These are phyloP conservation scores for Serendipita sp. DNA, from an alignment of 768 basidiomycete species.

Conservation along the genomic window DNA sequence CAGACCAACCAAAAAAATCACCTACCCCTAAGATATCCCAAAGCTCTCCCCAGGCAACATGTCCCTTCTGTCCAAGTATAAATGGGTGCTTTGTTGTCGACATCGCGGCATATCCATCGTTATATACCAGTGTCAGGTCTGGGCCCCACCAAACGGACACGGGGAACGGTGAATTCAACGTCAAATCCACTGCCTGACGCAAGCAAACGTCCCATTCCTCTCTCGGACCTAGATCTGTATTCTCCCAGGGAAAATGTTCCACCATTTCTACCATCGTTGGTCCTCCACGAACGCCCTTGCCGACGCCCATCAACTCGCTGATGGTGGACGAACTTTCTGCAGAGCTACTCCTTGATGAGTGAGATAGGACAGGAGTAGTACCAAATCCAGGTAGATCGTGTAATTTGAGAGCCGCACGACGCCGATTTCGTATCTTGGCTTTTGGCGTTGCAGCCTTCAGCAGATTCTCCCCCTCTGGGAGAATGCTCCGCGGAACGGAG, in stretches of 20 bases:
- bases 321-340: background rate
- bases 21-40: conserved; percentile 15
- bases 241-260: conserved; percentile 13
- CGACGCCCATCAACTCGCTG: background rate
- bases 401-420: background rate
- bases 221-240: conserved; percentile 10
- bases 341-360: background rate
- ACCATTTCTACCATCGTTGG: conserved; percentile 10
- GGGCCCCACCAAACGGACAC: conserved; percentile 16
- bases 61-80: conserved; percentile 14
- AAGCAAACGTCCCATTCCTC: conserved; percentile 10
- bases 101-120: conserved; percentile 16
- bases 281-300: background rate
- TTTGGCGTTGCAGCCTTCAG: background rate
- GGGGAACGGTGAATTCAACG: conserved; percentile 10
- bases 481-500: conserved; percentile 10
- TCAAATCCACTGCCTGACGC: conserved; percentile 10
- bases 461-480: conserved; percentile 6
- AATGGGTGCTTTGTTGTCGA: conserved; percentile 14
- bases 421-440: background rate
- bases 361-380: background rate
- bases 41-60: conserved; percentile 15
- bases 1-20: background rate
- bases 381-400: conserved; percentile 10
- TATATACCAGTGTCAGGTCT: conserved; percentile 14